Base-by-base conservation (phyloP, 225 moss, liverwort and hornwort species). In the Physcomitrium patens region DNA sequence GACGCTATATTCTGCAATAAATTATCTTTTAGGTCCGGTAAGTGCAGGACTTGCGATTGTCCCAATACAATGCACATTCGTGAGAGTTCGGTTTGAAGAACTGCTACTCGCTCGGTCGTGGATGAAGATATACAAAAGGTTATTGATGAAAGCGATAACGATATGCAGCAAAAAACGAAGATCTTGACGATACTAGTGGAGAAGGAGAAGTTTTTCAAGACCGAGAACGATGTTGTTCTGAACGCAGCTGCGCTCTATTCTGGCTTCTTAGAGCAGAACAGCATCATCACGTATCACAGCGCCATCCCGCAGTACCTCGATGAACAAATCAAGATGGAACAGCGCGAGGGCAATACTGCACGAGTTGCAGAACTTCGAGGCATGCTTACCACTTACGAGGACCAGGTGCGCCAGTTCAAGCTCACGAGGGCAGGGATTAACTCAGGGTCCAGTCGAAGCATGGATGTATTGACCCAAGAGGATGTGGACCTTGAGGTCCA, bases 211-310 rank as follows among this genome's bases (percentile, higher is more conserved):
- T 28, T 19, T 19, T 3, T 2, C 72, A 31, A 62, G 12, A 10
- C 17, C 0, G 62, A 62, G 49, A 61, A 48, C 28, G 23, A 51
- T 1, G 22, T 45, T 50, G 62, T 72, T 37, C 0, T 72, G 11
- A 31, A 37, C 1, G 37, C 72, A 16, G 31, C 72, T 62, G 62
- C 62, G 20, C 1, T 72, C 0, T 72, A 61, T 72, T 28, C 60
- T 51, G 19, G 72, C 8, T 72, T 72, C 62, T 14, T 72, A 4
- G 11, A 24, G 37, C 72, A 72, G 61, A 72, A 72, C 37, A 48
- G 28, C 49, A 72, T 72, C 31, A 50, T 72, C 50, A 31, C 28
- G 2, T 62, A 62, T 26, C 49, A 63, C 62, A 1, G 3, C 27
- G 72, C 51, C 13, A 72, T 31, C 5, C 28, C 7, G 72, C 48